Base-by-base conservation (phyloP, 345 rosid genomes). In the Ailanthus altissimus region DNA sequence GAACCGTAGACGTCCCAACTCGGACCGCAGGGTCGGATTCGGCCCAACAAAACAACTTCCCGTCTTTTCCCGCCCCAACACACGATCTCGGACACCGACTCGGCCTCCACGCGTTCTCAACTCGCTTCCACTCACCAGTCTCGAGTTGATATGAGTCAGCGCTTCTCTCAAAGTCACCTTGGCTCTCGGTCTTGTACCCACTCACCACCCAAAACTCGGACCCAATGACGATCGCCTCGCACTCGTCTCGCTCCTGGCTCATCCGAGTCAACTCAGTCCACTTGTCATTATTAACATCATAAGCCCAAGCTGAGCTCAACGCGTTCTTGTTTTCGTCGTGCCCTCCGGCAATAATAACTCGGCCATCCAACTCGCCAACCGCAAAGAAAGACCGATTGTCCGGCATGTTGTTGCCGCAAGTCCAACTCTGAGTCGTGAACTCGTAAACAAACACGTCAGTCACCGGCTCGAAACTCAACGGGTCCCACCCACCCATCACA, bases 401-500 rank as follows among this genome's bases (percentile, higher is more conserved):
- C 1, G 90, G 89, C 89, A 89, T 89, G 59, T 78, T 57, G 76
- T 75, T 77, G 38, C 81, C 86, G 21, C 25, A 50, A 63, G 64
- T 79, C 92, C 92, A 89, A 49, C 66, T 76, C 42, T 85, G 80
- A 20, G 83, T 75, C n/a, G 80, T 75, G 76, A 88, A 88, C 42
- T 86, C 88, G 77, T 83, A 86, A 0, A 79, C 80, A 66, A 85
- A 85, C 47, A 88, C 86, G 70, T 81, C 75, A 18, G 74, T 75
- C 67, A 86, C 62, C 4, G 86, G 84, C 60, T 78, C 72, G 74
- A 83, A 88, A 47, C 67, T 86, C 66, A 13, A 72, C 21, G 87
- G 92, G 78, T 88, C 86, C 92, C 90, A 86, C 45, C 88, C 90
- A 4, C 89, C 92, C 78, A 88, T 61, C 21, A 78, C 67, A 56